Conservation (phyloP, 805 yeast species). For the Saccharomycodes ludwigii region DNA sequence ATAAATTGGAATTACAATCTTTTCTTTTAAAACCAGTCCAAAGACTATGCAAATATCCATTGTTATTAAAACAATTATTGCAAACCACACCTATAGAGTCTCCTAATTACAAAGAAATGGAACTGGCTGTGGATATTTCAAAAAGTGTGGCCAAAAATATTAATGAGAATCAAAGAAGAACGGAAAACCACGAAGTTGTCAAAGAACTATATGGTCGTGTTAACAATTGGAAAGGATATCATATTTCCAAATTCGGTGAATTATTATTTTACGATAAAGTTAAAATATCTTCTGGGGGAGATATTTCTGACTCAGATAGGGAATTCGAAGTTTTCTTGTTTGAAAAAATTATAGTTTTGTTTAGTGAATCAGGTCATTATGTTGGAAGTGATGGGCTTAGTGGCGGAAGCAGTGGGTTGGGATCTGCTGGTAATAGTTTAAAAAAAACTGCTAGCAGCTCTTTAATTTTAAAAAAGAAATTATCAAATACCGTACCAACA, state of each 20-base stretch:
- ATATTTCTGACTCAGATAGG: slow-evolving; percentile 51
- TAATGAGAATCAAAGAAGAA: slow-evolving; percentile 86
- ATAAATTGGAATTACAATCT: slow-evolving; percentile 80
- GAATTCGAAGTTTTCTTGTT: slow-evolving; percentile 86
- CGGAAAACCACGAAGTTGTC: slow-evolving; percentile 69
- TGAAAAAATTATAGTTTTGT: slow-evolving; percentile 54
- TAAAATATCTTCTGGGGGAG: slow-evolving; percentile 26
- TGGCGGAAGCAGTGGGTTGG: not conserved
- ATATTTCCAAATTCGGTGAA: slow-evolving; percentile 70
- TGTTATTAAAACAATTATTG: slow-evolving; percentile 62
- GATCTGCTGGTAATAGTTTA: not conserved
- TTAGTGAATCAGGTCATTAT: slow-evolving; percentile 47
- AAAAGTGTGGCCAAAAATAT: slow-evolving; percentile 78
- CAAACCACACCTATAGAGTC: slow-evolving; percentile 44
- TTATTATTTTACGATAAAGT: slow-evolving; percentile 64
- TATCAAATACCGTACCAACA: slow-evolving; percentile 14
- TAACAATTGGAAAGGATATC: slow-evolving; percentile 86
- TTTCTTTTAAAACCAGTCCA: slow-evolving; percentile 90
- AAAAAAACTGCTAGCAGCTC: slow-evolving; percentile 36
- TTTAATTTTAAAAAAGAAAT: slow-evolving; percentile 27
- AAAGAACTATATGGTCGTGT: slow-evolving; percentile 64
- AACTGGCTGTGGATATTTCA: slow-evolving; percentile 57
- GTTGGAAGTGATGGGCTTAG: no score
- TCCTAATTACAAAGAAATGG: slow-evolving; percentile 53
- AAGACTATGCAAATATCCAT: slow-evolving; percentile 89